Evolutionary conservation across 129 eudicot species (phyloP).

Genomic region (Saussurea involucrata): DNA sequence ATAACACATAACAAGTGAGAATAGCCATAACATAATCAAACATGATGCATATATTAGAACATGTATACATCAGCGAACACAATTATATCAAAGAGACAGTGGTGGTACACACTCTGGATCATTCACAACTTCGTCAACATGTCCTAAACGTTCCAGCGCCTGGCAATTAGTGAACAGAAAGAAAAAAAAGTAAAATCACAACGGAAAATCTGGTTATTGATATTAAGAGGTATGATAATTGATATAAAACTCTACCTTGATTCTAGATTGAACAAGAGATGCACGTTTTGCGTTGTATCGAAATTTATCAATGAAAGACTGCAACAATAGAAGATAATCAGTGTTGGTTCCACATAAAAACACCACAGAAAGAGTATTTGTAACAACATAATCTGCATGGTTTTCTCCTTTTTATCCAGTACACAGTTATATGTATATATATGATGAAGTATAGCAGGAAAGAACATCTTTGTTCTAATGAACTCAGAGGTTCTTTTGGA

Average conservation of each 20-base stretch:
- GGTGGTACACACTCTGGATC: slow-evolving; percentile 82
- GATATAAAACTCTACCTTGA: slow-evolving; percentile 54
- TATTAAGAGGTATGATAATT: slow-evolving; percentile 8
- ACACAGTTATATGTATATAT: not conserved
- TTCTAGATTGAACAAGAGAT: slow-evolving; percentile 98
- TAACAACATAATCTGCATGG: not conserved
- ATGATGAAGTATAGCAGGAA: slow-evolving; percentile 3
- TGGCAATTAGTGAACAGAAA: slow-evolving; percentile 25
- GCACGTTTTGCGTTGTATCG: slow-evolving; percentile 99
- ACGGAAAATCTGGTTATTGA: not conserved
- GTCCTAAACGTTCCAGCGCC: slow-evolving; percentile 95
- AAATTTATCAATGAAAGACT: slow-evolving; percentile 92
- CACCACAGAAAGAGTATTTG: not conserved
- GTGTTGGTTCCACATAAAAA: not conserved
- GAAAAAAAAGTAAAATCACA: not conserved
- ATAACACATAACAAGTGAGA: not conserved
- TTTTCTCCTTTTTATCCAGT: not conserved
- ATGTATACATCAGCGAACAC: not conserved
- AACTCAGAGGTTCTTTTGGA: not conserved
- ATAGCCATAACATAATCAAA: slow-evolving; percentile 1
- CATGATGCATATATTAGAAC: slow-evolving; percentile 1
- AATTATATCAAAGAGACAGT: slow-evolving; percentile 16
- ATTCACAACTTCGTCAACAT: slow-evolving; percentile 84
- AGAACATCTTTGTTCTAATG: slow-evolving; percentile 3
- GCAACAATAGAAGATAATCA: slow-evolving; percentile 36